Percentiles rank a stretch among this genome's conserved stretches.
Evolutionary conservation across 2,329 filamentous ascomycete species (phyloP).

Genomic region (Aspergillus japonicus): DNA sequence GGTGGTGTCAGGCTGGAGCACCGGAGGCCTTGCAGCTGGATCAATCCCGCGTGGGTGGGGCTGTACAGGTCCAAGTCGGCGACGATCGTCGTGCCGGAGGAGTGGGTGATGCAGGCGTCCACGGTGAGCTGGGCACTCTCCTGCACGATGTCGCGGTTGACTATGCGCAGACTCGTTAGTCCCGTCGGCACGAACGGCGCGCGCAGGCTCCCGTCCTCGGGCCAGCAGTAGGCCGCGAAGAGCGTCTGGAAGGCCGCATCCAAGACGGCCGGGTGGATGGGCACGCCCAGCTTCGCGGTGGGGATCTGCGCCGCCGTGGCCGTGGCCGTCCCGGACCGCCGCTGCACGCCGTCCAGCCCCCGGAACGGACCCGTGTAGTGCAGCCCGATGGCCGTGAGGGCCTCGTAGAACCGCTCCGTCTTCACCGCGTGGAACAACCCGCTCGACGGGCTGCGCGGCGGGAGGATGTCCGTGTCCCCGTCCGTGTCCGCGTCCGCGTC

Average conservation of each 20-base stretch:
- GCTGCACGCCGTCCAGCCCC: too few relatives aligned
- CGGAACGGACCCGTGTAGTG: too few relatives aligned
- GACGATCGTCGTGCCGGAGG: not conserved
- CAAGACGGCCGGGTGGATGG: too few relatives aligned
- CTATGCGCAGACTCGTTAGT: not conserved
- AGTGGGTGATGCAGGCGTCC: not conserved
- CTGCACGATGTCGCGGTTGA: not conserved
- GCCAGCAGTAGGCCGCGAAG: too few relatives aligned
- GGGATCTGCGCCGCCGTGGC: too few relatives aligned
- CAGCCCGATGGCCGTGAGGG: too few relatives aligned
- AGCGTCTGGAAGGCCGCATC: too few relatives aligned
- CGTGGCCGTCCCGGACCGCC: too few relatives aligned
- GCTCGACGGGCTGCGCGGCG: not conserved
- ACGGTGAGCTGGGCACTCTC: not conserved
- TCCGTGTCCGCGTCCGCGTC: not conserved
- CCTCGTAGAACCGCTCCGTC: too few relatives aligned
- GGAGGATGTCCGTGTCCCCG: not conserved
- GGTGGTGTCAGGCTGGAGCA: not conserved
- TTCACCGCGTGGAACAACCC: too few relatives aligned
- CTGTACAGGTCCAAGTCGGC: not conserved
- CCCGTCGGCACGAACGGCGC: conserved; percentile 1
- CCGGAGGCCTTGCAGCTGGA: not conserved
- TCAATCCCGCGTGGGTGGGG: not conserved
- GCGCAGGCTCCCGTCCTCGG: too few relatives aligned
- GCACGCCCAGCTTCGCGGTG: too few relatives aligned